Evolutionary conservation across 2,329 filamentous ascomycete species (phyloP).

Genomic region (Pseudovirgaria hyperparasitica): DNA sequence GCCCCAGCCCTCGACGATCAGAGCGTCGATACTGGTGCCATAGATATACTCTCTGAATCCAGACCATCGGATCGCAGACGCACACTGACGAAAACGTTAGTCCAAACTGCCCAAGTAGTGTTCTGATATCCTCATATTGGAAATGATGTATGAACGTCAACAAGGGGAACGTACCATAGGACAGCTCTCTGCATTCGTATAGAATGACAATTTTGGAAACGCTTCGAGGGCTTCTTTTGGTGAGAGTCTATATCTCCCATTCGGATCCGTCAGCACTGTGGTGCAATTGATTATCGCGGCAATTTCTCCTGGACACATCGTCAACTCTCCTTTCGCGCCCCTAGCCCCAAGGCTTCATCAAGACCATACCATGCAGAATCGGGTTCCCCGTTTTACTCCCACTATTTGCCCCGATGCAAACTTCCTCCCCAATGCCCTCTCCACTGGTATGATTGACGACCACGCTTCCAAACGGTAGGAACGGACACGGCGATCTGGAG

Average conservation of each 20-base stretch:
- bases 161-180: constrained; percentile 36
- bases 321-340: background rate
- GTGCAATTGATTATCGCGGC: constrained; percentile 43
- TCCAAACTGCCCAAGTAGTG: too few species aligned
- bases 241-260: constrained; percentile 32
- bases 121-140: too few species aligned
- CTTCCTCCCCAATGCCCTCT: constrained; percentile 28
- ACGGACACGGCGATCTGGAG: constrained; percentile 36
- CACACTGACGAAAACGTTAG: constrained; percentile 22
- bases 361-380: constrained; percentile 34
- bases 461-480: constrained; percentile 39
- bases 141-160: too few species aligned
- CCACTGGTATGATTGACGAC: constrained; percentile 42
- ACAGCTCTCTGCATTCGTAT: constrained; percentile 46
- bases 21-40: constrained; percentile 36
- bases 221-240: constrained; percentile 30
- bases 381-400: constrained; percentile 36
- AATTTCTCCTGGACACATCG: constrained; percentile 34
- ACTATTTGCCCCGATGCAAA: constrained; percentile 40
- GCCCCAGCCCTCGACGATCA: constrained; percentile 36
- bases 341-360: background rate
- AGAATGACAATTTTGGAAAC: constrained; percentile 36
- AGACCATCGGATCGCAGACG: constrained; percentile 42
- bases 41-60: constrained; percentile 44
- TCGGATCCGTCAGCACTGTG: constrained; percentile 32